Base-by-base conservation (phyloP, 2,329 filamentous ascomycete genomes). In the Nannizziopsis barbatae region DNA sequence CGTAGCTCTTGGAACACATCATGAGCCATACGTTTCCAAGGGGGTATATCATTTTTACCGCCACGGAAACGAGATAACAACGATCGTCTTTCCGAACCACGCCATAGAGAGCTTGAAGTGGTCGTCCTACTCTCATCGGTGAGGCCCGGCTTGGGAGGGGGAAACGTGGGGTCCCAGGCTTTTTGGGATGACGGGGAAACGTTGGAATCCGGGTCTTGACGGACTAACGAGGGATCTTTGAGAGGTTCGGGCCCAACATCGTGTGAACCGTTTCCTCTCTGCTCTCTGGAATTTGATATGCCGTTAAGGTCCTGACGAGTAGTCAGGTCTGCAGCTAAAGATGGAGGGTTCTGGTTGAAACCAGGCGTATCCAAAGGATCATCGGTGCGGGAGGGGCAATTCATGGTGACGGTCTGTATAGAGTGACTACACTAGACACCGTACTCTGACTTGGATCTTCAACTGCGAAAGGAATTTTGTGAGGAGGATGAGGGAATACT, bases 301-400 rank as follows among this genome's bases (percentile, higher is more conserved):
- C 75, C 74, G 60, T 79, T 79, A 50, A 83, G 65, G 57, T 82
- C 79, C 54, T 75, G 74, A 49, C 76, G 69, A 5, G 79, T 83
- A 2, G 79, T 83, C 31, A 73, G 66, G 59, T 81, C 79, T n/a
- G 72, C 70, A 50, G 73, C 74, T 49, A 83, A 64, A 2, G 68
- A 66, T 48, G 72, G 67, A 1, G 79, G 80, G 53, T 71, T 81
- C 62, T 83, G 80, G 58, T 83, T 83, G 66, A 73, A 79, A 46
- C 68, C 70, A 17, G 71, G 70, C 45, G 75, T 71, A 42, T 70
- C 67, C 43, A 71, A 61, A 27, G 71, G 68, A 49, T 77, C 71
- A 52, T 83, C 79, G 30, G 72, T 77, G 55, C 77, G 70, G 5
- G 79, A 81, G 50, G 79, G 79, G 60, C 79, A 81, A 58, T 83